Evolutionary conservation across 2,329 filamentous ascomycete genomes (phyloP).

Genomic region (Monilinia vaccinii-corymbosi): DNA sequence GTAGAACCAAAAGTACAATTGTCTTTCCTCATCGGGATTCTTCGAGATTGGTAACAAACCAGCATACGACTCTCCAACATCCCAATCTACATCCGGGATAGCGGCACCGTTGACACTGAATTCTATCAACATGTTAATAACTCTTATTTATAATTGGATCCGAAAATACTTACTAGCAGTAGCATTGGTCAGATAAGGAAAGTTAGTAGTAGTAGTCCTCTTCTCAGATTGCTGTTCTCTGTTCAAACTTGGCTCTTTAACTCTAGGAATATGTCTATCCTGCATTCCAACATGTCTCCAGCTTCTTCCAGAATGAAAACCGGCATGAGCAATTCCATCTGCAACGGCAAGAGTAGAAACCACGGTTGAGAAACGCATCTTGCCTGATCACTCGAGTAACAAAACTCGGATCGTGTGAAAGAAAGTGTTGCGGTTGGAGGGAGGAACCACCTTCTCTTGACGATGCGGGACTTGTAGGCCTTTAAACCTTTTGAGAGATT

Average conservation of each 20-base stretch:
- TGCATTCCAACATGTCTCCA: conserved; percentile 8
- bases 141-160: neutral
- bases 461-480: neutral
- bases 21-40: conserved; percentile 37
- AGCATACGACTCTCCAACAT: conserved; percentile 58
- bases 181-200: conserved; percentile 5
- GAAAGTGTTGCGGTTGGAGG: neutral
- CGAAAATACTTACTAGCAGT: conserved; percentile 6
- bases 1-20: conserved; percentile 61
- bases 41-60: conserved; percentile 49
- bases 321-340: conserved; percentile 7
- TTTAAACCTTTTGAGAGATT: neutral
- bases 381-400: neutral
- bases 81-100: conserved; percentile 58
- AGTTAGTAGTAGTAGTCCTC: neutral
- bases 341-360: conserved; percentile 8
- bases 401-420: neutral
- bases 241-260: neutral
- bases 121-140: neutral
- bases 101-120: conserved; percentile 9
- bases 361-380: conserved; percentile 11
- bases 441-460: neutral
- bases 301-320: conserved; percentile 7
- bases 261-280: neutral
- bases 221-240: neutral